A percentile compares a stretch with the other conserved stretches of the same genome.
phyloP scores from a whole-genome alignment of 139 green algal species.

The Zygnema cylindricum region DNA sequence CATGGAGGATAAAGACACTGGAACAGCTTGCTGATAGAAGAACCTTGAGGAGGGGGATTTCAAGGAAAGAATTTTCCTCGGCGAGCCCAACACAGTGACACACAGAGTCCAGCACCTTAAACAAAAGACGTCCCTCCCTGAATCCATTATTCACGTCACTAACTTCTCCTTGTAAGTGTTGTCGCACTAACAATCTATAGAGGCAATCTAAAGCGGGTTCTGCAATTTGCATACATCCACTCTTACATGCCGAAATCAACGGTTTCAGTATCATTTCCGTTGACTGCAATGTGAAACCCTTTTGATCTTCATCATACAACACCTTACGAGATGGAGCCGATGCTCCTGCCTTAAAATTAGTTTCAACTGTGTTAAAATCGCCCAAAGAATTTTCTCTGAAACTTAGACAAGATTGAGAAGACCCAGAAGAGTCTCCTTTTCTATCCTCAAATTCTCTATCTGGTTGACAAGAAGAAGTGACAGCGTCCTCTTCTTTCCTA shows the following conservation, averaged over 20 bases:
- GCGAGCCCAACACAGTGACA: not conserved
- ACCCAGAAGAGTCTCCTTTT: no score
- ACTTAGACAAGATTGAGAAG: no score
- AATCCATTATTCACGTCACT: not conserved
- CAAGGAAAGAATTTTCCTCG: not conserved
- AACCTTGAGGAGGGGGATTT: not conserved
- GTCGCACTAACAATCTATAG: not conserved
- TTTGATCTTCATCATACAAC: not conserved
- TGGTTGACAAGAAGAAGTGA: no score
- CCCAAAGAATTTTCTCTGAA: no score
- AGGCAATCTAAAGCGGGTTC: slow-evolving; percentile 23
- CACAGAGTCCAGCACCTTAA: not conserved
- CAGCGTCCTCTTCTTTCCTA: no score
- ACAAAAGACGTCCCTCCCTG: not conserved
- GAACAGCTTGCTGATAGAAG: slow-evolving; percentile 31
- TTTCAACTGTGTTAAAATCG: no score
- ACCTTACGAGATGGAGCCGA: not conserved
- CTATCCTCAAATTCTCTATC: no score
- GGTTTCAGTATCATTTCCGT: slow-evolving; percentile 18
- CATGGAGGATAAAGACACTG: slow-evolving; percentile 17
- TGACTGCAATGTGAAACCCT: not conserved
- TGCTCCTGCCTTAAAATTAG: no score
- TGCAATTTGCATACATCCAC: not conserved
- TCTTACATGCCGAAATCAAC: slow-evolving; percentile 16
- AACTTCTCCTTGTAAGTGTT: slow-evolving; percentile 27